These are phyloP conservation scores for Berkeleyomyces rouxiae DNA, from an alignment of 2,329 filamentous ascomycete species.

Conservation along the genomic window DNA sequence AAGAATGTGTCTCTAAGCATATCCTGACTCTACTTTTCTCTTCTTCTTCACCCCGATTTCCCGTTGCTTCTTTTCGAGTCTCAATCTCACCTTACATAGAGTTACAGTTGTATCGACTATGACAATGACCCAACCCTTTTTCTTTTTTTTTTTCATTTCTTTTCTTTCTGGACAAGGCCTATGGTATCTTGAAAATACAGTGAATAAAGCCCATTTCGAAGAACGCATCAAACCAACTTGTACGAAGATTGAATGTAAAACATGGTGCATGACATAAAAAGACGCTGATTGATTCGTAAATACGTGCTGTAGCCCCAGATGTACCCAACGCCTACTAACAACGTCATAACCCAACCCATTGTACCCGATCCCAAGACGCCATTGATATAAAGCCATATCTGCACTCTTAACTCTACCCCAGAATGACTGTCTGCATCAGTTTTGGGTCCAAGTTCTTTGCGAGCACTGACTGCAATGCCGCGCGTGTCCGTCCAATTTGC, in stretches of 20 bases:
- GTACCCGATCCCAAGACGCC: neutral
- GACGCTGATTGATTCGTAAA: neutral
- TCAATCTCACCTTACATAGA: neutral
- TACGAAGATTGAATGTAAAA: neutral
- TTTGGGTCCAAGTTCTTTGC: constrained; percentile 28
- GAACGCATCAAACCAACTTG: neutral
- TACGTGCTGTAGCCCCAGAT: neutral
- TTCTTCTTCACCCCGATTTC: neutral
- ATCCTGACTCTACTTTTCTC: neutral
- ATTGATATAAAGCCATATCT: neutral
- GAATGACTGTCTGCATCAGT: constrained; percentile 31
- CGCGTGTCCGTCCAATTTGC: constrained; percentile 30
- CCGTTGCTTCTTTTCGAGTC: neutral
- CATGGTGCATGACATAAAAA: neutral
- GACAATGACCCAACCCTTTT: neutral
- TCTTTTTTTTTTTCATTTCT: neutral
- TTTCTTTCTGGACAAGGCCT: neutral
- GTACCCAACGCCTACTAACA: neutral
- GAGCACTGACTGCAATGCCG: constrained; percentile 33
- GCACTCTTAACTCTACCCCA: constrained; percentile 20
- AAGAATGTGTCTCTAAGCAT: neutral
- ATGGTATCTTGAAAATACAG: neutral
- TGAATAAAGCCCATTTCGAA: neutral
- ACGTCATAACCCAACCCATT: neutral
- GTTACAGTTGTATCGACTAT: neutral